These are phyloP conservation scores for Colletotrichum lupini DNA, from an alignment of 2,329 filamentous ascomycete genomes.

Conservation along the genomic window DNA sequence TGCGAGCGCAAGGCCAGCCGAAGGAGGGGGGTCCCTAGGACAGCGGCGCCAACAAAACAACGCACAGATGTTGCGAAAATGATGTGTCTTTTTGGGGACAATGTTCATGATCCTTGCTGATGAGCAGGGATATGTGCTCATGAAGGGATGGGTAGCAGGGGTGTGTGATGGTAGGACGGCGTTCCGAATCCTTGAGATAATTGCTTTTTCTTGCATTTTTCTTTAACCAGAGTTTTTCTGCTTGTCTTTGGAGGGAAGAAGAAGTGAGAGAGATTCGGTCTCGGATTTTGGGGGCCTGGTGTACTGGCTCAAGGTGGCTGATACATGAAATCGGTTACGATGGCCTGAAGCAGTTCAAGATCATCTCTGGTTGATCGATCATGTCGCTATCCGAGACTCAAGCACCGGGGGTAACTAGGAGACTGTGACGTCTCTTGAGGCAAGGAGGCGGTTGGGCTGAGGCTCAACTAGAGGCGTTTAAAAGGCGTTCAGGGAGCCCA, in stretches of 20 bases:
- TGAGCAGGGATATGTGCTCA: background rate
- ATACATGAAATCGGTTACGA: conserved; percentile 6
- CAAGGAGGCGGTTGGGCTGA: conserved; percentile 18
- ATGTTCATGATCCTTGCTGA: background rate
- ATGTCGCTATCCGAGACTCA: background rate
- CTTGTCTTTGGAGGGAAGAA: background rate
- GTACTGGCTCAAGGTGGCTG: background rate
- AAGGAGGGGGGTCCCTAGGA: background rate
- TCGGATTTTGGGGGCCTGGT: background rate
- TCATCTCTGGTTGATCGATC: background rate
- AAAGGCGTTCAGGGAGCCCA: background rate
- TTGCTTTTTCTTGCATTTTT: conserved; percentile 21
- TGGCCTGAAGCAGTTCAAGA: background rate
- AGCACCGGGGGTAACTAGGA: background rate
- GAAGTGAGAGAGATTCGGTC: background rate
- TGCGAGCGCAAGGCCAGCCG: background rate
- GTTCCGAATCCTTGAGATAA: background rate
- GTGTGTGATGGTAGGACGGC: background rate
- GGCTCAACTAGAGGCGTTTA: conserved; percentile 8
- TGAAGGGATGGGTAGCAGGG: background rate
- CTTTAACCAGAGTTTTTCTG: background rate
- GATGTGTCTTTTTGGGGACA: conserved; percentile 3
- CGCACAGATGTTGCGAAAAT: conserved; percentile 13
- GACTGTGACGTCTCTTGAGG: background rate
- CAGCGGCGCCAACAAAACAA: background rate